phyloP scores from a whole-genome alignment of 2,329 filamentous ascomycete species.

The Pyricularia pennisetigena region DNA sequence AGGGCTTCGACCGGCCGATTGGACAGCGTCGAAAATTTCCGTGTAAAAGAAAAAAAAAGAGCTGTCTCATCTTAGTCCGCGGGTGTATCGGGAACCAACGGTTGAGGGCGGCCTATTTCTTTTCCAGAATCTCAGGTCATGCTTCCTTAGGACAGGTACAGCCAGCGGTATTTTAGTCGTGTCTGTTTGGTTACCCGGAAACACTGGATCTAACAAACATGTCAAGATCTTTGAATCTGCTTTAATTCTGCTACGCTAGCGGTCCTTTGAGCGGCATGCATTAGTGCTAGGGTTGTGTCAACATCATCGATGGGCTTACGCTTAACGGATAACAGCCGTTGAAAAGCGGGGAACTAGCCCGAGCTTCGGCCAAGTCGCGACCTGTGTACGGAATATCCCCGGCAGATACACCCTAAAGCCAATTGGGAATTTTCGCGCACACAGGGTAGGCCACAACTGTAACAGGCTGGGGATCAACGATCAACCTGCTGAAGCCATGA shows the following conservation, averaged over 20 bases:
- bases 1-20: neutral
- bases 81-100: neutral
- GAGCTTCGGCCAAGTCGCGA: neutral
- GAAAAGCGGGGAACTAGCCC: neutral
- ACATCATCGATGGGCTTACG: neutral
- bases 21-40: neutral
- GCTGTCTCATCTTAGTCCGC: neutral
- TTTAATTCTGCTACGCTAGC: neutral
- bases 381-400: neutral
- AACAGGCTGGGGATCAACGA: neutral
- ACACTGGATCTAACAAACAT: neutral
- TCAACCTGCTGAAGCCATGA: neutral
- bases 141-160: neutral
- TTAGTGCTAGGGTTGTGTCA: neutral
- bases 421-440: neutral
- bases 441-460: neutral
- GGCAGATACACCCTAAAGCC: neutral
- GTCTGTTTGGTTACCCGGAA: neutral
- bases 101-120: neutral
- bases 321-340: neutral
- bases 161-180: neutral
- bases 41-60: neutral
- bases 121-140: neutral
- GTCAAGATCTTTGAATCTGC: neutral
- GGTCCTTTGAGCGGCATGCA: neutral